These are phyloP conservation scores for Phytophthora quininea DNA, from an alignment of 352 stramenopile genomes.

Conservation along the genomic window DNA sequence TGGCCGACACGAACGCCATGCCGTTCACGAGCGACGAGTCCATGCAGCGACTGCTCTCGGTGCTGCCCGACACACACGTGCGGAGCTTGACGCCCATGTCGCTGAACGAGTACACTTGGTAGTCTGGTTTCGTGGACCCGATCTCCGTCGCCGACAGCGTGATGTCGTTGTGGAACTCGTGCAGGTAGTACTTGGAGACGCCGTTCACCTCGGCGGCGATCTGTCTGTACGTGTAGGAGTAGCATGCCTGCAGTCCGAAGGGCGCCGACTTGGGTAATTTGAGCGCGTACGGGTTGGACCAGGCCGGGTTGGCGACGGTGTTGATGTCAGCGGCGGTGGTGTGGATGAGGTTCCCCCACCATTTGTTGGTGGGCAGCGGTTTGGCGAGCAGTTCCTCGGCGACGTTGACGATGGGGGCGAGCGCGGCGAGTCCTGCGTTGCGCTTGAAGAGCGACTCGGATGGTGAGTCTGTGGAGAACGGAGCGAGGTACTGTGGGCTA, in stretches of 20 bases:
- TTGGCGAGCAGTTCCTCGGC: constrained; percentile 31
- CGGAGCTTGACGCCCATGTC: constrained; percentile 55
- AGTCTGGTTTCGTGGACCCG: constrained; percentile 38
- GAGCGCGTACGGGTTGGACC: constrained; percentile 64
- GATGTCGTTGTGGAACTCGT: constrained; percentile 59
- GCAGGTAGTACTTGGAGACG: constrained; percentile 53
- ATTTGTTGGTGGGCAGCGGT: constrained; percentile 73
- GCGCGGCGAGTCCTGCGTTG: constrained; percentile 37
- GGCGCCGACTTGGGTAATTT: constrained; percentile 41
- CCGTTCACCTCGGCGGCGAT: constrained; percentile 42
- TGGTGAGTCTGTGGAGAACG: constrained; percentile 39
- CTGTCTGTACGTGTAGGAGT: constrained; percentile 52
- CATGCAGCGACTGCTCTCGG: constrained; percentile 34
- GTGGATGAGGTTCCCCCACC: constrained; percentile 77
- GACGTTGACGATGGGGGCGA: constrained; percentile 59
- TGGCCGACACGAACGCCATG: constrained; percentile 60
- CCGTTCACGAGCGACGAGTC: constrained; percentile 47
- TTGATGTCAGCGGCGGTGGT: constrained; percentile 43
- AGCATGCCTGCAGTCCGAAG: constrained; percentile 49
- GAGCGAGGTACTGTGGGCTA: constrained; percentile 22
- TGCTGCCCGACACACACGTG: constrained; percentile 36
- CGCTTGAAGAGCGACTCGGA: constrained; percentile 48
- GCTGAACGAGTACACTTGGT: constrained; percentile 56
- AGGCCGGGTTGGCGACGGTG: constrained; percentile 48
- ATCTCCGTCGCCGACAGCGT: constrained; percentile 58